Conservation (phyloP, 1,284 basidiomycete genomes). For the Leccinum fallax region DNA sequence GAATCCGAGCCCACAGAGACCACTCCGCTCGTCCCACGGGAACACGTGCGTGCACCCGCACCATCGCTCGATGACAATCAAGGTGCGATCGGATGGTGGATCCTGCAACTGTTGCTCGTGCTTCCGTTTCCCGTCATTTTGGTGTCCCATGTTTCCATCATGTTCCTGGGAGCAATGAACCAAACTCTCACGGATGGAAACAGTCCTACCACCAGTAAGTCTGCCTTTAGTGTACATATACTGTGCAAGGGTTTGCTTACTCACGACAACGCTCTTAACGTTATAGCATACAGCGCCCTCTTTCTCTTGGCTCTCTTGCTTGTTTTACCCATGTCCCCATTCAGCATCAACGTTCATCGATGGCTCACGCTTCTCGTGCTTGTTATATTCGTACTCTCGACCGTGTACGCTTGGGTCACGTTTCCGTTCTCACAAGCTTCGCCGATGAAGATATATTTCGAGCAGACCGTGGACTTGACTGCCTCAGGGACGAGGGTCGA, state of each 20-base stretch:
- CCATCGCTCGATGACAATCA: slow-evolving; percentile 32
- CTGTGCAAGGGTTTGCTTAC: background rate
- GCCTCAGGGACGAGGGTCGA: slow-evolving; percentile 14
- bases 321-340: slow-evolving; percentile 63
- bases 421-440: slow-evolving; percentile 64
- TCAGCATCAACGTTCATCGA: slow-evolving; percentile 56
- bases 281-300: slow-evolving; percentile 53
- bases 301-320: slow-evolving; percentile 52
- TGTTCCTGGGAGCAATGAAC: slow-evolving; percentile 51
- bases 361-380: slow-evolving; percentile 45
- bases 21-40: slow-evolving; percentile 52
- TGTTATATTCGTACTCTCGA: slow-evolving; percentile 46
- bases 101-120: slow-evolving; percentile 57
- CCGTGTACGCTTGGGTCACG: slow-evolving; percentile 46
- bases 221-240: background rate
- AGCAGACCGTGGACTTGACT: slow-evolving; percentile 55
- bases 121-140: slow-evolving; percentile 61
- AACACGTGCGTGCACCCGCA: slow-evolving; percentile 15
- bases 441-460: slow-evolving; percentile 72
- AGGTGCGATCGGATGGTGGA: slow-evolving; percentile 59
- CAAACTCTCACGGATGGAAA: slow-evolving; percentile 73
- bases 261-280: slow-evolving; percentile 5
- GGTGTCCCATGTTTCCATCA: slow-evolving; percentile 53
- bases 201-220: slow-evolving; percentile 49
- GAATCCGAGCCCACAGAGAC: slow-evolving; percentile 46